A percentile compares a stretch with the other conserved stretches of the same genome.
These are phyloP conservation scores for Sporothrix pseudoabietina DNA, from an alignment of 2,329 filamentous ascomycete genomes.

Conservation along the genomic window DNA sequence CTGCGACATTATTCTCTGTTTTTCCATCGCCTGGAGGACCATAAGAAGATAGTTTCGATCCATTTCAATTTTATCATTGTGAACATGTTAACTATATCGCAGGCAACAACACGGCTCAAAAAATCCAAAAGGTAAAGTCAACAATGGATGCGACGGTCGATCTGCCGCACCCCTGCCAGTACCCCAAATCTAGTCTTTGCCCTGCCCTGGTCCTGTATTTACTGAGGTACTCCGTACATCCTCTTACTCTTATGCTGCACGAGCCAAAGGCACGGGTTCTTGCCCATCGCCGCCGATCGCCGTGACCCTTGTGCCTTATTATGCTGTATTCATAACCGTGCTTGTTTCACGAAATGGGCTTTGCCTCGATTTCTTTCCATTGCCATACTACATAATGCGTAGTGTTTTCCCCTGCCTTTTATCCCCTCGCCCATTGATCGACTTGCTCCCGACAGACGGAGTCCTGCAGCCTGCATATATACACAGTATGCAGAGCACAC, in stretches of 20 bases:
- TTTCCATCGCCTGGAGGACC: not conserved
- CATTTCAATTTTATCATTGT: not conserved
- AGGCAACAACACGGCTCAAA: not conserved
- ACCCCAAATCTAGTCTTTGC: not conserved
- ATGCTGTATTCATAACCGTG: not conserved
- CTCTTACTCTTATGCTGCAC: not conserved
- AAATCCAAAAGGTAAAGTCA: not conserved
- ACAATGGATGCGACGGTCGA: constrained; percentile 9
- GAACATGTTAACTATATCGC: too few species aligned
- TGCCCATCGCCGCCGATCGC: not conserved
- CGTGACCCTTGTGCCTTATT: not conserved
- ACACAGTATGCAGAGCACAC: not conserved
- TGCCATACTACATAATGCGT: not conserved
- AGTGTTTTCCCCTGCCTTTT: not conserved
- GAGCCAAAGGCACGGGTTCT: not conserved
- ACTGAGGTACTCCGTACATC: not conserved
- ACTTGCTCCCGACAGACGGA: not conserved
- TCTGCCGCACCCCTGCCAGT: constrained; percentile 10
- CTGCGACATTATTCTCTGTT: not conserved
- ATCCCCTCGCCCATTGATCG: not conserved
- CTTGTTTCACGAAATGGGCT: too few species aligned
- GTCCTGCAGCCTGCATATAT: not conserved
- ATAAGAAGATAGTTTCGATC: not conserved
- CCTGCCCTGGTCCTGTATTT: not conserved
- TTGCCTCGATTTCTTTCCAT: not conserved